Percentiles rank a stretch among this genome's conserved stretches.
Conservation (phyloP, 2,329 filamentous ascomycete genomes). For the Claviceps digitariae region DNA sequence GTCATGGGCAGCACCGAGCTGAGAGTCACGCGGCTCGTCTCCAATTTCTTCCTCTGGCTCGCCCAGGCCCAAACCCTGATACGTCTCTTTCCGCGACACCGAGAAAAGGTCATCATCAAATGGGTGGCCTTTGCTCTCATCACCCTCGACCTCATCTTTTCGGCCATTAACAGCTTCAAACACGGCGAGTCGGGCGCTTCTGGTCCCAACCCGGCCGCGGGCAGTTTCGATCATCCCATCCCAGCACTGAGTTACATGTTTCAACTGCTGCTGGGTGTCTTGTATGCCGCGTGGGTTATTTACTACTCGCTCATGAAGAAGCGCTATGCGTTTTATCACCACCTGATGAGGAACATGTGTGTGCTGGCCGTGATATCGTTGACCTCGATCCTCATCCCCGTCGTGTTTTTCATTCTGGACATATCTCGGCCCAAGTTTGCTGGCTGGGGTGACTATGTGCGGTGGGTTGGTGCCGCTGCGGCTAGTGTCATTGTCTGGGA, state of each 20-base stretch:
- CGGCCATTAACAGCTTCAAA: conserved; percentile 75
- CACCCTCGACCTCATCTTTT: conserved; percentile 79
- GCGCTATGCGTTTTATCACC: conserved; percentile 80
- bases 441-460: conserved; percentile 88
- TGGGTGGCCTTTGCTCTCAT: conserved; percentile 96
- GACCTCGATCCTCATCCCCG: conserved; percentile 70
- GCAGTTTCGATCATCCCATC: conserved; percentile 76
- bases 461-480: conserved; percentile 90
- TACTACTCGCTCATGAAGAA: conserved; percentile 91
- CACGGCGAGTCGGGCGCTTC: conserved; percentile 29
- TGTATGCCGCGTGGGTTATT: conserved; percentile 88
- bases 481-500: conserved; percentile 97
- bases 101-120: conserved; percentile 97
- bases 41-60: conserved; percentile 92
- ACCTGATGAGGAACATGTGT: conserved; percentile 78
- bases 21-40: conserved; percentile 82
- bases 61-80: conserved; percentile 96
- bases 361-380: conserved; percentile 69
- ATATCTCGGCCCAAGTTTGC: conserved; percentile 75
- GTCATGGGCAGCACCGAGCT: conserved; percentile 79
- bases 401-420: conserved; percentile 87
- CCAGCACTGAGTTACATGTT: conserved; percentile 87
- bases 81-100: conserved; percentile 85
- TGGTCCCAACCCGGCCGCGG: conserved; percentile 45
- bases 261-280: conserved; percentile 68